Evolutionary conservation across 176 grass and related monocot genomes (phyloP).

Genomic region (Oryza australiensis): DNA sequence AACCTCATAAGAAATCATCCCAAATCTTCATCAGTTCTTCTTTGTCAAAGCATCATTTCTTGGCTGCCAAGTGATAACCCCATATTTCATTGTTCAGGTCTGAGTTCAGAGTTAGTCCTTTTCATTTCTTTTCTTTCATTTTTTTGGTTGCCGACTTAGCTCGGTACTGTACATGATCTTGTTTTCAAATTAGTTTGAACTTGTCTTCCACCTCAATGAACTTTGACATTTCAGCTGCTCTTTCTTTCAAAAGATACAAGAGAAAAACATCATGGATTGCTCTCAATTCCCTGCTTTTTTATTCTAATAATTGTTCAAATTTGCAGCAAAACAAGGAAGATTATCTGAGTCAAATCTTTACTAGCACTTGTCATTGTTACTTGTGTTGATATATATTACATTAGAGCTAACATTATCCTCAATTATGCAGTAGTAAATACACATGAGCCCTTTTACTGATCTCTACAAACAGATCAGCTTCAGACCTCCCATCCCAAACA

Average conservation of each 20-base stretch:
- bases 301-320: not conserved
- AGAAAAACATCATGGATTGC: not conserved
- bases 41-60: not conserved
- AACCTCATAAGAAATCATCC: not conserved
- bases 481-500: conserved; percentile 22
- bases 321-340: not conserved
- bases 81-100: not conserved
- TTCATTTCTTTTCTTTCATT: not conserved
- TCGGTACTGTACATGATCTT: not conserved
- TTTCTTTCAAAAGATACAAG: not conserved
- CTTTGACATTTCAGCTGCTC: not conserved
- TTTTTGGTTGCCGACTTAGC: not conserved
- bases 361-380: conserved; percentile 4
- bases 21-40: not conserved
- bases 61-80: not conserved
- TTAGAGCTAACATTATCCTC: not conserved
- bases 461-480: conserved; percentile 41
- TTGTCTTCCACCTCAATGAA: not conserved
- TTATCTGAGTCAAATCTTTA: conserved; percentile 10
- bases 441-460: conserved; percentile 5
- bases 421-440: conserved; percentile 22
- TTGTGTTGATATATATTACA: conserved; percentile 42
- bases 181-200: not conserved
- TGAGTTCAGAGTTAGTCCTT: not conserved
- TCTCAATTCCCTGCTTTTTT: not conserved